These are phyloP conservation scores for Zalerion maritima DNA, from an alignment of 495 filamentous ascomycete species.

Conservation along the genomic window DNA sequence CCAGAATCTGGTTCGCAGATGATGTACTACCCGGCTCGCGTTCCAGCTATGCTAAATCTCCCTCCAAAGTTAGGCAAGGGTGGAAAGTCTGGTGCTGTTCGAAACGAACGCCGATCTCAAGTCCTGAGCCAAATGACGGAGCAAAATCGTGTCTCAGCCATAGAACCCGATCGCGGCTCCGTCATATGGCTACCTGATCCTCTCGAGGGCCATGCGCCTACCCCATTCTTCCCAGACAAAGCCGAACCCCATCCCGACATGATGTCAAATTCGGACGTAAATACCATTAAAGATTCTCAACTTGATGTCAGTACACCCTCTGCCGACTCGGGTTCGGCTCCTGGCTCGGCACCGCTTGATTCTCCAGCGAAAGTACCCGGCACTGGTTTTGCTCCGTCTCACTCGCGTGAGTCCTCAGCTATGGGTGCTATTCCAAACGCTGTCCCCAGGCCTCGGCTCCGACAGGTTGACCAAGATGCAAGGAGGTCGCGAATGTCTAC, in stretches of 20 bases:
- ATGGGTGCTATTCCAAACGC: too few relatives aligned
- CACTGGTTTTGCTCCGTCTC: background rate
- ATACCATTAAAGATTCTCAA: too few relatives aligned
- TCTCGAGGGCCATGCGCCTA: constrained; percentile 16
- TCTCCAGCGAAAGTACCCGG: constrained; percentile 1
- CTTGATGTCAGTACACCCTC: constrained; percentile 7
- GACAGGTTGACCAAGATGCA: constrained; percentile 17
- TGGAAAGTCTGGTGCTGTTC: constrained; percentile 38
- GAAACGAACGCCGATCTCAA: constrained; percentile 56
- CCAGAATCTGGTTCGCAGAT: constrained; percentile 57
- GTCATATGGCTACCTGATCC: constrained; percentile 35
- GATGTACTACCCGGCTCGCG: constrained; percentile 90
- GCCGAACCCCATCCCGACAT: too few relatives aligned
- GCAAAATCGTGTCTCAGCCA: constrained; percentile 1
- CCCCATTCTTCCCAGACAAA: too few relatives aligned
- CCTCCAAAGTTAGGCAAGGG: constrained; percentile 75
- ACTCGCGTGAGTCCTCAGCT: constrained; percentile 1
- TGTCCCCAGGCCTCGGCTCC: constrained; percentile 14
- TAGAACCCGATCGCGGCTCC: constrained; percentile 14
- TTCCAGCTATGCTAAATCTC: constrained; percentile 83
- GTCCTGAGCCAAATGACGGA: constrained; percentile 34
- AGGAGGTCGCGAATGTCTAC: constrained; percentile 24
- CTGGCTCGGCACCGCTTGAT: constrained; percentile 1
- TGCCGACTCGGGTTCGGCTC: constrained; percentile 3
- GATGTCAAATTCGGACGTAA: too few relatives aligned